Conservation (phyloP, 352 stramenopile species). For the Pythium phragmiticola region DNA sequence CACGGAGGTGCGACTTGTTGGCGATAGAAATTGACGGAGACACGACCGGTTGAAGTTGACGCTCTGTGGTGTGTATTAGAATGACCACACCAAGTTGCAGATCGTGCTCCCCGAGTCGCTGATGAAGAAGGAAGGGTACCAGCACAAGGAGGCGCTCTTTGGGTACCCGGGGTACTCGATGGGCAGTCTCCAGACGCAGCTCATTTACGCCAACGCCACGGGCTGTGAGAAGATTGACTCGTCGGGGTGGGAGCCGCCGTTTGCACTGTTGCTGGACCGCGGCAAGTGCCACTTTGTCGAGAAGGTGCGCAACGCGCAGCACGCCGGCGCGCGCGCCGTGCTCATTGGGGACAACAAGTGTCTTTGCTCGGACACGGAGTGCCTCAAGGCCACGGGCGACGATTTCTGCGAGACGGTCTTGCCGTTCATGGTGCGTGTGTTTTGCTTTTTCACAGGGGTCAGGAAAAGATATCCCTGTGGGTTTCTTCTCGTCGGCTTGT, state of each 20-base stretch:
- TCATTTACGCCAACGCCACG: slow-evolving; percentile 88
- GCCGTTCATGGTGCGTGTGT: slow-evolving; percentile 61
- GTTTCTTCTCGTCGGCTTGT: neutral
- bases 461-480: neutral
- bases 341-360: slow-evolving; percentile 97
- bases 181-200: slow-evolving; percentile 80
- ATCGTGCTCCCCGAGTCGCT: slow-evolving; percentile 85
- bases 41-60: slow-evolving; percentile 24
- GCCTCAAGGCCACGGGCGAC: slow-evolving; percentile 64
- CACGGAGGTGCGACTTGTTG: slow-evolving; percentile 48
- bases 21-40: neutral
- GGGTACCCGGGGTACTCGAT: slow-evolving; percentile 93
- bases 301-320: slow-evolving; percentile 93
- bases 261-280: slow-evolving; percentile 95
- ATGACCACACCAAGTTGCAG: slow-evolving; percentile 88
- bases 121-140: slow-evolving; percentile 92
- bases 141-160: slow-evolving; percentile 96
- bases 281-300: slow-evolving; percentile 96
- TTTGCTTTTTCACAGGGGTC: neutral
- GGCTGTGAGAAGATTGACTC: slow-evolving; percentile 80
- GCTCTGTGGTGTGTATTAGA: slow-evolving; percentile 32
- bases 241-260: slow-evolving; percentile 88
- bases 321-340: slow-evolving; percentile 90
- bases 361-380: slow-evolving; percentile 89
- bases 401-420: slow-evolving; percentile 88